These are phyloP conservation scores for Colletotrichum sp. DNA, from an alignment of 2,329 filamentous ascomycete species.

Conservation along the genomic window DNA sequence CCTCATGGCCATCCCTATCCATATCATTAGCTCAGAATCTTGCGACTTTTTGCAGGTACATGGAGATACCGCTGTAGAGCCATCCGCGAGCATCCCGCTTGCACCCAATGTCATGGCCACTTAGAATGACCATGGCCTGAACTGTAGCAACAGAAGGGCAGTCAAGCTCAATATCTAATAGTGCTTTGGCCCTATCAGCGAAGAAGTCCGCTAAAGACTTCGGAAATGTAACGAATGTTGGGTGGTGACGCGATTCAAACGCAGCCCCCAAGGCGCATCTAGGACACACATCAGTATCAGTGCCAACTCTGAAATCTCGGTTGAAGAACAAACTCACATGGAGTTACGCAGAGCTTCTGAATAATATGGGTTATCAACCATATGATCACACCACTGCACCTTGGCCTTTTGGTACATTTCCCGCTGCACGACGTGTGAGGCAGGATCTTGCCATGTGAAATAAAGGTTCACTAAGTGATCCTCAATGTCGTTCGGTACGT, in stretches of 20 bases:
- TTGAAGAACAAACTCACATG: conserved; percentile 22
- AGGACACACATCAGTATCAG: neutral
- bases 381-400: neutral
- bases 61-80: neutral
- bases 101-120: neutral
- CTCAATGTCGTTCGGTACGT: conserved; percentile 11
- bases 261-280: conserved; percentile 46
- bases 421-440: conserved; percentile 27
- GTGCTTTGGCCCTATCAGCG: neutral
- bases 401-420: conserved; percentile 25
- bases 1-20: conserved; percentile 31
- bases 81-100: neutral
- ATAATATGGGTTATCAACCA: conserved; percentile 24
- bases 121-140: neutral
- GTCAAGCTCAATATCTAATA: neutral
- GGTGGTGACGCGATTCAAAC: conserved; percentile 38
- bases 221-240: conserved; percentile 32
- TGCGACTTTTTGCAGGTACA: no score
- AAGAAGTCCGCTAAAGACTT: conserved; percentile 29
- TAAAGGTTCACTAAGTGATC: conserved; percentile 24
- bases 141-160: neutral
- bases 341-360: conserved; percentile 29
- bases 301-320: neutral
- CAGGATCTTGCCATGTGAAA: conserved; percentile 27
- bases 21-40: conserved; percentile 23